phyloP scores from a whole-genome alignment of 2,329 filamentous ascomycete genomes.

The Ceratocystiopsis brevicomis region DNA sequence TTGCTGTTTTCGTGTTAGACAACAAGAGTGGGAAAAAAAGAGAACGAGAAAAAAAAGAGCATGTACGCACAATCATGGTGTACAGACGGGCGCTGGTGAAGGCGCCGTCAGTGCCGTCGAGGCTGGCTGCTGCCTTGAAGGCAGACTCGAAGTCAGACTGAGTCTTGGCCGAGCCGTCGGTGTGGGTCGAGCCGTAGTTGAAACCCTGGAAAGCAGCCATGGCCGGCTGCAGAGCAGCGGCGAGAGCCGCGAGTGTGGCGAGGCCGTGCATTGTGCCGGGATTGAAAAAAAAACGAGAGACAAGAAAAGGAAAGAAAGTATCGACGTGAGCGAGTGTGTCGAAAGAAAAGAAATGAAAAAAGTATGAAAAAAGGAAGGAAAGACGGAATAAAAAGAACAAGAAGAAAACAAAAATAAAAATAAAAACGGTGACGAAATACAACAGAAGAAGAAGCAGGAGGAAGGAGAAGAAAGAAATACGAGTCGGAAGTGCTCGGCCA shows the following conservation, averaged over 20 bases:
- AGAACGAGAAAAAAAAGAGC: not conserved
- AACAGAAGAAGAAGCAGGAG: not conserved
- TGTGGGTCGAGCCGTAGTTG: constrained; percentile 51
- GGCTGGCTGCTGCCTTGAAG: constrained; percentile 45
- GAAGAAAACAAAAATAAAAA: not conserved
- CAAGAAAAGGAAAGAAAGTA: not conserved
- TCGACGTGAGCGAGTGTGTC: not conserved
- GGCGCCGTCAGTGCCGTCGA: constrained; percentile 39
- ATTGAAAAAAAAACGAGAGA: not conserved
- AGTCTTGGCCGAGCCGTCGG: constrained; percentile 37
- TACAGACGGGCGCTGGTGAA: constrained; percentile 54
- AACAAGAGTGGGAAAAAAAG: not conserved
- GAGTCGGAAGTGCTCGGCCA: not conserved
- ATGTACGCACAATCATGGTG: constrained; percentile 40
- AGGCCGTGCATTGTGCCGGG: constrained; percentile 3
- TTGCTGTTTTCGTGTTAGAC: constrained; percentile 22
- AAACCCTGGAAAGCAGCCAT: constrained; percentile 34
- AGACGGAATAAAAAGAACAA: not conserved
- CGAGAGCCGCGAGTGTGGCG: constrained; percentile 7
- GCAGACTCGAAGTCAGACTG: constrained; percentile 50
- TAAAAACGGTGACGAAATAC: not conserved
- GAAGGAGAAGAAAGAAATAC: not conserved
- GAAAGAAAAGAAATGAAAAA: not conserved
- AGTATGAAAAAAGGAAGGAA: not conserved
- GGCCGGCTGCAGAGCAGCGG: constrained; percentile 10